Conservation (phyloP, 164 flowering plant genomes). For the Piper longum region DNA sequence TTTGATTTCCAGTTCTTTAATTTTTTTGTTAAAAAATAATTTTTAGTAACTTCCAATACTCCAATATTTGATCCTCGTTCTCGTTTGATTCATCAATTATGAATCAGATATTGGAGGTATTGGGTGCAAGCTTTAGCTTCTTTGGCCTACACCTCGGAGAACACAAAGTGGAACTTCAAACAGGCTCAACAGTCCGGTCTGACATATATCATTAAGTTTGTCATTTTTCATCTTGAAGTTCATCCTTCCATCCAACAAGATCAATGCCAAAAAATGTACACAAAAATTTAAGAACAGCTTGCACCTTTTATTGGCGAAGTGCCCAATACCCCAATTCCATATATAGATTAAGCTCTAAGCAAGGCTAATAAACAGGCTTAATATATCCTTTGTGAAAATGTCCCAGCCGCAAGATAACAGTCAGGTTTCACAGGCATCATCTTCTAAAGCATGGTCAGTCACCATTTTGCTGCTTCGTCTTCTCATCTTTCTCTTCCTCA, state of each 20-base stretch:
- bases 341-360: not conserved
- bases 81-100: not conserved
- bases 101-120: not conserved
- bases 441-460: conserved; percentile 3
- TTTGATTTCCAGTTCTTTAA: no score
- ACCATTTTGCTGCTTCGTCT: conserved; percentile 1
- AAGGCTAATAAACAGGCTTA: not conserved
- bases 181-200: no score
- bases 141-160: not conserved
- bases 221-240: not conserved
- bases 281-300: no score
- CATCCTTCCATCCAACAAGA: no score
- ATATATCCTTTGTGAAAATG: not conserved
- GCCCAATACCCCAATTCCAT: not conserved
- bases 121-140: not conserved
- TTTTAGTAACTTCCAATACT: no score
- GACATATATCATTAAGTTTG: not conserved
- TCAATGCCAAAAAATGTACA: not conserved
- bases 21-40: no score
- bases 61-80: no score
- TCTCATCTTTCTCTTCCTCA: conserved; percentile 1
- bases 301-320: not conserved
- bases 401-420: not conserved
- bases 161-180: not conserved
- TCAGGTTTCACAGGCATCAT: not conserved